A percentile compares a stretch with the other conserved stretches of the same genome.
These are phyloP conservation scores for Endocarpon pusillum DNA, from an alignment of 495 filamentous ascomycete genomes.

Conservation along the genomic window DNA sequence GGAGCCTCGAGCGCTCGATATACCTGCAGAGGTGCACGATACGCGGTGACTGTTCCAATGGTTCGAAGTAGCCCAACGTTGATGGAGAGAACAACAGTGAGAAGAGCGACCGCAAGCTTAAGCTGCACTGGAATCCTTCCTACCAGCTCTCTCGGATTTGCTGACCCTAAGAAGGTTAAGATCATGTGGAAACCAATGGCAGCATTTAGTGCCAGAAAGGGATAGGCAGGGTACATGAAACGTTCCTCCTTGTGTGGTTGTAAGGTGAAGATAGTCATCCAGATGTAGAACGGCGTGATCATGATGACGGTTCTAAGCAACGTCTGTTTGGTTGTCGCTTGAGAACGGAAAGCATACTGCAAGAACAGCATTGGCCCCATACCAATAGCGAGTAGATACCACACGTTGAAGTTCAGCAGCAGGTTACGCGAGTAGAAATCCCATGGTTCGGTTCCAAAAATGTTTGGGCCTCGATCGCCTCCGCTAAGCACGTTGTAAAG, in stretches of 20 bases:
- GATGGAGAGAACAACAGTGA: slow-evolving; percentile 37
- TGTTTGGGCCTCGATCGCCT: slow-evolving; percentile 62
- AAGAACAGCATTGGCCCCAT: slow-evolving; percentile 44
- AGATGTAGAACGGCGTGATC: slow-evolving; percentile 77
- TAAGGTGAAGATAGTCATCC: slow-evolving; percentile 77
- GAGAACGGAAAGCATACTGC: slow-evolving; percentile 26
- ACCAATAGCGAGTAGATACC: slow-evolving; percentile 70
- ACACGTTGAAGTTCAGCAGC: slow-evolving; percentile 85
- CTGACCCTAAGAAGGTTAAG: slow-evolving; percentile 50
- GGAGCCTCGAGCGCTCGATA: slow-evolving; percentile 39
- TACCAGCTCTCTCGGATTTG: slow-evolving; percentile 42
- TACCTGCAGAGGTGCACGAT: slow-evolving; percentile 67
- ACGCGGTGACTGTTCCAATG: slow-evolving; percentile 67
- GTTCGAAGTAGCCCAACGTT: slow-evolving; percentile 52
- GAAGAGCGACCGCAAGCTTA: slow-evolving; percentile 43
- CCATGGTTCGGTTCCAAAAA: slow-evolving; percentile 96
- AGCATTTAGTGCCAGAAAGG: slow-evolving; percentile 80
- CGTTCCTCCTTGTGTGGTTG: slow-evolving; percentile 97
- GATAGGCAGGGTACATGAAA: slow-evolving; percentile 97
- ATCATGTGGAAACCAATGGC: slow-evolving; percentile 70
- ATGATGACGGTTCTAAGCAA: slow-evolving; percentile 57
- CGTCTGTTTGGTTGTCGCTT: slow-evolving; percentile 23
- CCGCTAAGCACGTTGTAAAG: slow-evolving; percentile 85
- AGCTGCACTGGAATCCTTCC: slow-evolving; percentile 52
- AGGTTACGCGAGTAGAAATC: slow-evolving; percentile 90